Percentiles rank a stretch among this genome's conserved stretches.
These are phyloP conservation scores for Raddia guianensis DNA, from an alignment of 176 grass and related monocot genomes.

Conservation along the genomic window DNA sequence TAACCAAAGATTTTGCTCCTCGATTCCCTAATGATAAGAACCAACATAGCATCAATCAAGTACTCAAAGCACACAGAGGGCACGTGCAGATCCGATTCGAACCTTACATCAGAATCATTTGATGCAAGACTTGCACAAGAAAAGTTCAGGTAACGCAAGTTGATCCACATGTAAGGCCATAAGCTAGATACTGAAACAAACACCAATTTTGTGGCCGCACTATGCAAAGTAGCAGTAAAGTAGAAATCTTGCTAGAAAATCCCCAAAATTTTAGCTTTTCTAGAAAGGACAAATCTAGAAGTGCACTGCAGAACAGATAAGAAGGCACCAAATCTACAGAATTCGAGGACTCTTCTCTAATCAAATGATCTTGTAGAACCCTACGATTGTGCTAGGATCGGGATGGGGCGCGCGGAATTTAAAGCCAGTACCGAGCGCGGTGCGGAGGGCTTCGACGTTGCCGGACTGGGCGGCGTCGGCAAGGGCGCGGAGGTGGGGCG, in stretches of 20 bases:
- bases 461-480: conserved; percentile 75
- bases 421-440: conserved; percentile 59
- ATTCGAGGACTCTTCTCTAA: neutral
- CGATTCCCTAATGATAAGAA: neutral
- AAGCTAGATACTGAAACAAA: conserved; percentile 3
- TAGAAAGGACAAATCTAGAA: conserved; percentile 4
- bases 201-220: neutral
- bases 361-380: conserved; percentile 14
- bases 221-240: conserved; percentile 17
- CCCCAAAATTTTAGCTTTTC: neutral
- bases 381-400: neutral
- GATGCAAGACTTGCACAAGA: neutral
- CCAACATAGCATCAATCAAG: neutral
- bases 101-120: neutral
- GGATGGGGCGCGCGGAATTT: neutral
- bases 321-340: neutral
- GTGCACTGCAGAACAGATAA: neutral
- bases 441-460: conserved; percentile 56
- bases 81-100: neutral
- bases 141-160: neutral
- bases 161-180: neutral
- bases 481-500: conserved; percentile 76
- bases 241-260: neutral
- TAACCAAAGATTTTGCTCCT: neutral
- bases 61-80: neutral